phyloP scores from a whole-genome alignment of 768 basidiomycete genomes.

The Phanerochaete carnosa region DNA sequence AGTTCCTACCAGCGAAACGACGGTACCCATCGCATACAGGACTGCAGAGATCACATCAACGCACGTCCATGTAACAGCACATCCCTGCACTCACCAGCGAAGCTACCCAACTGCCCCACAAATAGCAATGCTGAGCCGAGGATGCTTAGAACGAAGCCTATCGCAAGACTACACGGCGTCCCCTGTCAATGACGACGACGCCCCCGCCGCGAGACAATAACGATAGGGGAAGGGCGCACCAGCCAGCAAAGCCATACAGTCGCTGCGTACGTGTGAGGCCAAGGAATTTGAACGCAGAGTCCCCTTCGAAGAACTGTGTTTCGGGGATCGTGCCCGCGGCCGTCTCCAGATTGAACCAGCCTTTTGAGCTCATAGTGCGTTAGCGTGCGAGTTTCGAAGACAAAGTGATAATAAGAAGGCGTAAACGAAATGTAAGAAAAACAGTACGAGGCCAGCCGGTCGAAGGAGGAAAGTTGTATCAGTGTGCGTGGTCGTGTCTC shows the following conservation, averaged over 20 bases:
- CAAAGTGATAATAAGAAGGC: neutral
- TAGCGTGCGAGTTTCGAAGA: neutral
- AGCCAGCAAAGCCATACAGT: constrained; percentile 82
- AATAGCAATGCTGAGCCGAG: constrained; percentile 78
- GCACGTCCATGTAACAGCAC: neutral
- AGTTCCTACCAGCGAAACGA: constrained; percentile 81
- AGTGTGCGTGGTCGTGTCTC: constrained; percentile 1
- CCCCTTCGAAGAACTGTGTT: constrained; percentile 82
- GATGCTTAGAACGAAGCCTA: constrained; percentile 79
- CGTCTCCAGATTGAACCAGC: constrained; percentile 85
- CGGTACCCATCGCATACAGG: constrained; percentile 77
- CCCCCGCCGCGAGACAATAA: neutral
- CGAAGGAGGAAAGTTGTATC: neutral
- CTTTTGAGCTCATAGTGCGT: constrained; percentile 53
- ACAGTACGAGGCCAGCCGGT: neutral
- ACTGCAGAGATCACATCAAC: constrained; percentile 39
- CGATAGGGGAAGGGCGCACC: constrained; percentile 39
- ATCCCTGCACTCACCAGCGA: constrained; percentile 58
- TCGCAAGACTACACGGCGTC: constrained; percentile 45
- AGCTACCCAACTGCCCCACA: constrained; percentile 61
- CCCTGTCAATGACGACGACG: neutral
- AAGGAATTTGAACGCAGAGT: constrained; percentile 81
- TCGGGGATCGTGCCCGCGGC: constrained; percentile 64
- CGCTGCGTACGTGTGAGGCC: constrained; percentile 76
- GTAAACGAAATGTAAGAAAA: neutral